Base-by-base conservation (phyloP, 1,284 basidiomycete species). In the Salmacisia buchloeana region DNA sequence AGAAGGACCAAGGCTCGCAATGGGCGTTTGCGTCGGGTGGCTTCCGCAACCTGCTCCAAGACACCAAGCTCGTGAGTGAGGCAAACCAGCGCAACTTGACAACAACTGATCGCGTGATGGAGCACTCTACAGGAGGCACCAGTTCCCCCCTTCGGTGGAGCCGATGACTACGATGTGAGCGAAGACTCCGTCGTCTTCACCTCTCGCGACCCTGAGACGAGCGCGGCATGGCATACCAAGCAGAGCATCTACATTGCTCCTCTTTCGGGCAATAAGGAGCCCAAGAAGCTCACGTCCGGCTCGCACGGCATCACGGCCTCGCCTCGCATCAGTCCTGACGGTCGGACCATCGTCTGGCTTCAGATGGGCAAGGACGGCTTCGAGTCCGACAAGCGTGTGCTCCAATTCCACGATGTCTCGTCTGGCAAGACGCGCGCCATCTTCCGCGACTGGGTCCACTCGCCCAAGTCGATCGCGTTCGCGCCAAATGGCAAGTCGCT, bases 341-440 rank as follows among this genome's bases (percentile, higher is more conserved):
- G 69, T 3, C 62, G 68, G 12, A 64, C 62, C 43, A 38, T 76
- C 21, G 66, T 63, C 45, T 76, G 71, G 67, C 62, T 76, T 12
- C 72, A 76, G 64, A 73, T 74, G 73, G 56, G 61, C 21, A 63
- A 59, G 23, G 71, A 76, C 60, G 70, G 72, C 1, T 74, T 66
- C 46, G 74, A 76, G 64, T 64, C 65, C 13, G 74, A 76, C 61
- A 65, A 63, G 31, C 70, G 69, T 25, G 67, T 68, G 31, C 33
- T 65, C 25, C 64, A 61, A 41, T 31, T 25, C 12, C 25, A 49
- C 25, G 38, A 59, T 43, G 18, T 60, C 6, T 52, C 41, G 18
- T 33, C 59, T 2, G 54, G 54, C 27, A 52, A 34, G 25, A 59
- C 63, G 7, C 4, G 15, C 21, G 57, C 58, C 27, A 34, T 70